Base-by-base conservation (phyloP, 129 eudicot genomes). In the sunflower (Helianthus annuus) region DNA sequence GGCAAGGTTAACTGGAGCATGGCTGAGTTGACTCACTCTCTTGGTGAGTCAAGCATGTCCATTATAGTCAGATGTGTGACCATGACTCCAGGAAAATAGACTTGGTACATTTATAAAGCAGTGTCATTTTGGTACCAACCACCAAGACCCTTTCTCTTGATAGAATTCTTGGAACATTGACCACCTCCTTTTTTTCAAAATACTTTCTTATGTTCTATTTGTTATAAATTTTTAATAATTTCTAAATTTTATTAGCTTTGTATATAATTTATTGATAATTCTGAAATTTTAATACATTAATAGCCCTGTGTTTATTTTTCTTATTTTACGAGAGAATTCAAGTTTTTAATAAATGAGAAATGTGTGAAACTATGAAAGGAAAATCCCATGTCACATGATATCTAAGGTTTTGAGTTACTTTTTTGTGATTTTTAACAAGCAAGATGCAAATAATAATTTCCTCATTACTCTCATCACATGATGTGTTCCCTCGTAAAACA, bases 381-480 rank as follows among this genome's bases (percentile, higher is more conserved):
- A 9, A 67, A 57, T 67, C 68, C 29, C 24, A 66, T 56, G 39
- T 76, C 75, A 68, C 80, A 58, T 76, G 75, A 76, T 68, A 68
- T 48, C 69, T 62, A 48, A 46, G 53, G 69, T 68, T 58, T 67
- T 68, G 80, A 32, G 64, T 16, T 49, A 52, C 58, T 66, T 75
- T 75, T 73, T 66, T 42, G 73, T 55, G 49, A 68, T 17, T 67
- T 57, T 58, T 16, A 71, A 56, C 64, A 70, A 38, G 19, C 75
- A 38, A 70, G n/a, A 65, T 55, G 67, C 71, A 64, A 57, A 57
- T 7, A 32, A 16, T 49, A 68, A 45, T 61, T 72, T 72, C 68
- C 13, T 48, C 38, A 12, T 74, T 61, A 51, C 78, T 63, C 64
- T 76, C 66, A 17, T 76, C 75, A 32, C 75, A 59, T 68, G 69